Evolutionary conservation across 495 filamentous ascomycete species (phyloP), one percentile per base, ranked within the genome.

Genomic region (Letharia columbiana): DNA sequence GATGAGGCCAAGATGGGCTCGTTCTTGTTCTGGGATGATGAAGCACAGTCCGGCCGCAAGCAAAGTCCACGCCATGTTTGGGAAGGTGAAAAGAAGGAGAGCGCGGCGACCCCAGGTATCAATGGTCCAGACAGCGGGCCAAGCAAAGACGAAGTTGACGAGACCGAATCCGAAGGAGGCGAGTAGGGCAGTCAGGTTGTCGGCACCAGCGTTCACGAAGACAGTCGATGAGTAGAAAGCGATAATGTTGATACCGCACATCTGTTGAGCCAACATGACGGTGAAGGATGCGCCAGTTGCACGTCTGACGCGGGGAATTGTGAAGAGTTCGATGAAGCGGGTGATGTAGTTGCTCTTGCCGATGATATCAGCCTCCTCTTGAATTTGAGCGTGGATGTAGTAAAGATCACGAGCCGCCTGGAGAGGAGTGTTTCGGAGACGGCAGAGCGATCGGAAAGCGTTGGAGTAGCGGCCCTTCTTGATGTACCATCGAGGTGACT

Each of bases 401-500:
- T 86, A 89, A 33, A 88, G 81, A 73, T 88, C 86, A 28, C 86
- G 80, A 62, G 84, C 86, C 56, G 86, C 86, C 68, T 87, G 85
- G 28, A 88, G 71, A 11, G 77, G 75, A 1, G 80, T 81, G 68
- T 84, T 83, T 37, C 87, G 85, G 3, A 91, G 82, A 33, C 82
- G 80, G 41, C 80, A 74, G 15, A 89, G 79, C 47, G 84, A 86
- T n/a, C 76, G 60, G 71, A 82, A 89, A 4, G 87, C 86, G 62
- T 85, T 73, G 67, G 66, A 69, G 77, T 83, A 76, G 69, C 78
- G 63, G 37, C 79, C 78, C 61, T 87, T 84, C 69, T 86, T 86
- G 69, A 89, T 84, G 64, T 80, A 81, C 87, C 87, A 89, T 57
- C 87, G 82, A 37, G 89, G 87, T 8, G 86, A 89, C 72, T 91